Percentiles rank a stretch among this genome's conserved stretches.
These are phyloP conservation scores for Agaricales sp. DNA, from an alignment of 1,284 basidiomycete species.

Conservation along the genomic window DNA sequence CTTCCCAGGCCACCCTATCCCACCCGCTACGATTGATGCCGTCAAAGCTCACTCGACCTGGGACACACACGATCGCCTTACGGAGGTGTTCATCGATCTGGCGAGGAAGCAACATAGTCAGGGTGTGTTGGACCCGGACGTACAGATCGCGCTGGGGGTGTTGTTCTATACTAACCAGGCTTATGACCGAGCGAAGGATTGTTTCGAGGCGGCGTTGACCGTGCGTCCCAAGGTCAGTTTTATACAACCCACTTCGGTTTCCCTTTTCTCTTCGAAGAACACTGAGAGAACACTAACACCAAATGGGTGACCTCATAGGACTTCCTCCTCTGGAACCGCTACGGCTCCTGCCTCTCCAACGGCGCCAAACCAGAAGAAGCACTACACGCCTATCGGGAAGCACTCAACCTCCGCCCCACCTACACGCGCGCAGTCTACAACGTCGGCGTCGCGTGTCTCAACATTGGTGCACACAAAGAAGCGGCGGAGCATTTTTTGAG, in stretches of 20 bases:
- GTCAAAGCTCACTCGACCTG: conserved; percentile 62
- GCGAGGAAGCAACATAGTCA: conserved; percentile 70
- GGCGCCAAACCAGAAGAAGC: conserved; percentile 94
- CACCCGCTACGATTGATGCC: conserved; percentile 47
- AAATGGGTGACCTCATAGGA: conserved; percentile 42
- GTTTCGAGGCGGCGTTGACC: conserved; percentile 80
- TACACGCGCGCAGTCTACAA: conserved; percentile 98
- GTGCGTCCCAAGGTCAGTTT: conserved; percentile 55
- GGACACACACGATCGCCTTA: conserved; percentile 78
- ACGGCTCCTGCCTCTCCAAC: conserved; percentile 94
- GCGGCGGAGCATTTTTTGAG: conserved; percentile 96
- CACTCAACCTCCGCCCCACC: conserved; percentile 87
- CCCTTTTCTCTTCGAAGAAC: conserved; percentile 1
- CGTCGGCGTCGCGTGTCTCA: conserved; percentile 92
- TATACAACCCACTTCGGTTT: conserved; percentile 21
- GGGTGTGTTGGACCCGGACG: conserved; percentile 79
- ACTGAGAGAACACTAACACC: neutral
- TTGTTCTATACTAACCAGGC: conserved; percentile 83
- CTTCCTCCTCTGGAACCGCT: conserved; percentile 92
- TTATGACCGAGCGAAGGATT: conserved; percentile 80
- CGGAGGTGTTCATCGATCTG: conserved; percentile 77
- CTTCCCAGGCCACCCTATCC: conserved; percentile 58
- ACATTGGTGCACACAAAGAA: conserved; percentile 93
- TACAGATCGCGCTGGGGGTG: conserved; percentile 90
- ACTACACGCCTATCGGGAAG: conserved; percentile 88